Conservation (phyloP, 768 basidiomycete species). For the Hericium erinaceus region DNA sequence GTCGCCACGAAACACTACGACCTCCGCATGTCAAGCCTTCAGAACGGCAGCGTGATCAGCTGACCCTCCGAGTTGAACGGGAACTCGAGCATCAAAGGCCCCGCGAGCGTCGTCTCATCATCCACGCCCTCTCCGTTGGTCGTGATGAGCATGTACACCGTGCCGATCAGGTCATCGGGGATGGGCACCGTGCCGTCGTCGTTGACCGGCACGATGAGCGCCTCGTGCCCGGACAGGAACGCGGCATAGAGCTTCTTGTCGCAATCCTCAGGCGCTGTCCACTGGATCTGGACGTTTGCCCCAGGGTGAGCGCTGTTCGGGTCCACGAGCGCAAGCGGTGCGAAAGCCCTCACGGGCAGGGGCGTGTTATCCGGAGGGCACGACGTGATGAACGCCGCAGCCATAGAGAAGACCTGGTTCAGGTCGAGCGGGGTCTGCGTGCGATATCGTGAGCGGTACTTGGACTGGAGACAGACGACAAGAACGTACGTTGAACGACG, state of each 20-base stretch:
- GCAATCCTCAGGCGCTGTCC: background rate
- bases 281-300: conserved; percentile 3
- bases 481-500: conserved; percentile 38
- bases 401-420: conserved; percentile 32
- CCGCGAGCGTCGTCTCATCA: conserved; percentile 9
- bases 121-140: conserved; percentile 5
- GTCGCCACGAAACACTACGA: background rate
- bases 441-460: background rate
- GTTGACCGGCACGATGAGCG: conserved; percentile 8
- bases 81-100: conserved; percentile 12
- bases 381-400: conserved; percentile 35
- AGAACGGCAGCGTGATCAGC: background rate
- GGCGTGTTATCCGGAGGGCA: conserved; percentile 48
- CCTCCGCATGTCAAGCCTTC: background rate
- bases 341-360: conserved; percentile 42
- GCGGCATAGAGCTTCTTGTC: conserved; percentile 8
- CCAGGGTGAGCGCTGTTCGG: conserved; percentile 8
- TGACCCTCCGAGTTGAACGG: conserved; percentile 5
- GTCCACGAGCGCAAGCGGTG: conserved; percentile 29
- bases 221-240: conserved; percentile 10
- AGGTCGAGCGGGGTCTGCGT: conserved; percentile 30
- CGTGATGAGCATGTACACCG: conserved; percentile 9
- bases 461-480: conserved; percentile 17
- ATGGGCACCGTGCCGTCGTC: conserved; percentile 5
- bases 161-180: conserved; percentile 6